phyloP scores from a whole-genome alignment of 495 filamentous ascomycete genomes.

The Ascobolus immersus region DNA sequence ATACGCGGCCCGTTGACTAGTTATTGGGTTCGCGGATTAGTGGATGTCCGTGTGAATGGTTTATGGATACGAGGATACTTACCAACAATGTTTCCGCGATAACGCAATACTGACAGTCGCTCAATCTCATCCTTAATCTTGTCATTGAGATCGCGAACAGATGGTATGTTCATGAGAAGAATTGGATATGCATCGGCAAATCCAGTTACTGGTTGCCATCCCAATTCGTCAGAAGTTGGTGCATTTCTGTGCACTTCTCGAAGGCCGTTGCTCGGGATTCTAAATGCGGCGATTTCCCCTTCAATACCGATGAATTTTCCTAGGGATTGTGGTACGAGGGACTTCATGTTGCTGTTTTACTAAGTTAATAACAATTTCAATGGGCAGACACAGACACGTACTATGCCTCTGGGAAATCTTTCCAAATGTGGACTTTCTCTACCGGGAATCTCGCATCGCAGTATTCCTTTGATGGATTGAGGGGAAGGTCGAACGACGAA shows the following conservation, averaged over 20 bases:
- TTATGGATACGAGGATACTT: slow-evolving; percentile 19
- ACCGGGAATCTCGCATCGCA: slow-evolving; percentile 27
- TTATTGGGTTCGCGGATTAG: not conserved
- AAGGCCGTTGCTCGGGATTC: slow-evolving; percentile 32
- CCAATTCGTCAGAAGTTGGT: slow-evolving; percentile 37
- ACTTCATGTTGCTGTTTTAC: slow-evolving; percentile 22
- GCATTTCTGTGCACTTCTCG: slow-evolving; percentile 53
- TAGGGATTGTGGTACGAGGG: slow-evolving; percentile 25
- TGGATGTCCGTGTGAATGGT: slow-evolving; percentile 4
- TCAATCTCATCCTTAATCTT: slow-evolving; percentile 30
- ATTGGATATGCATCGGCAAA: slow-evolving; percentile 81
- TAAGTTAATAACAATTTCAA: not conserved
- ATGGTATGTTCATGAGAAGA: slow-evolving; percentile 52
- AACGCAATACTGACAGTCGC: slow-evolving; percentile 40
- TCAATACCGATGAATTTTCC: slow-evolving; percentile 34
- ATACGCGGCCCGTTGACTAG: slow-evolving; percentile 31
- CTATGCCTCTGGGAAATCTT: slow-evolving; percentile 38
- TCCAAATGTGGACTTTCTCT: slow-evolving; percentile 53
- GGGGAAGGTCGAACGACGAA: too few species aligned
- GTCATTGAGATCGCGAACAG: slow-evolving; percentile 34
- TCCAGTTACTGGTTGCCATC: slow-evolving; percentile 51
- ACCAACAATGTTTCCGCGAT: slow-evolving; percentile 66
- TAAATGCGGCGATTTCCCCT: slow-evolving; percentile 44
- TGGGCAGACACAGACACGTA: not conserved
- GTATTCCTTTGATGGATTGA: too few species aligned